Evolutionary conservation across 2,329 filamentous ascomycete genomes (phyloP).

Genomic region (Sclerotinia borealis): DNA sequence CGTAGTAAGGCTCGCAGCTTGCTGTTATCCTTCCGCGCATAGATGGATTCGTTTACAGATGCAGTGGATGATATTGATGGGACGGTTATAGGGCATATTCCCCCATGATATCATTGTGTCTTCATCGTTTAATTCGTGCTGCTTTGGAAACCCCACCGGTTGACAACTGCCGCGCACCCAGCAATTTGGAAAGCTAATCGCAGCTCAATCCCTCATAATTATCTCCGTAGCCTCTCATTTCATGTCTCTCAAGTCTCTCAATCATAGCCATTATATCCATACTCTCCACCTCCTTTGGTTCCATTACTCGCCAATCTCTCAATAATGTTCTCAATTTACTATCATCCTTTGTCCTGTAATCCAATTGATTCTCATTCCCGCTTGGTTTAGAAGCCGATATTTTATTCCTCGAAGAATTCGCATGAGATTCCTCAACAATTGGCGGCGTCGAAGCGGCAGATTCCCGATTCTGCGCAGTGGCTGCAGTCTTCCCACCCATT

Average conservation of each 20-base stretch:
- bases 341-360: background rate
- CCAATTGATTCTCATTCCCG: background rate
- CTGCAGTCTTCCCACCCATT: background rate
- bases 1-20: constrained; percentile 16
- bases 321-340: background rate
- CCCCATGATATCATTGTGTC: background rate
- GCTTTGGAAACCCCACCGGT: background rate
- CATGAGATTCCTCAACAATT: background rate
- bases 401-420: background rate
- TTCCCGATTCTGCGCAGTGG: background rate
- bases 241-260: background rate
- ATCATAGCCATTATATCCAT: background rate
- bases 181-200: background rate
- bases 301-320: background rate
- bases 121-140: background rate
- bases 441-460: background rate
- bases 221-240: background rate
- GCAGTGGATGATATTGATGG: background rate
- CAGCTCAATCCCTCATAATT: background rate
- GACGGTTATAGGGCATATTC: background rate
- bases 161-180: background rate
- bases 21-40: constrained; percentile 20
- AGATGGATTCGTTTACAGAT: constrained; percentile 3
- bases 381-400: background rate
- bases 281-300: background rate